Evolutionary conservation across 345 rosid genomes (phyloP).

Genomic region (Melaleuca quinquenervia): DNA sequence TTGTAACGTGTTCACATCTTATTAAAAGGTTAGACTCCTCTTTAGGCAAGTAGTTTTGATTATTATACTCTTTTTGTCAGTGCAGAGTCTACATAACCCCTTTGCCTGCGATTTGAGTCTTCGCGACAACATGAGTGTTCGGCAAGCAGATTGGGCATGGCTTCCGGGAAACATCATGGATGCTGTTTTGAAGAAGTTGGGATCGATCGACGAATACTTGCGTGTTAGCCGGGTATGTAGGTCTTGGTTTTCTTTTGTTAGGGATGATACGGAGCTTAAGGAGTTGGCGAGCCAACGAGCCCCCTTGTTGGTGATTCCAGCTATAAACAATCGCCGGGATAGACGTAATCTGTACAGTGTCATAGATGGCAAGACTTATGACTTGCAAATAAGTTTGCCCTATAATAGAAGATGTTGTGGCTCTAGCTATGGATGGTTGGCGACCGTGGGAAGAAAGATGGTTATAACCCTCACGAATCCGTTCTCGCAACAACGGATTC

Average conservation of each 20-base stretch:
- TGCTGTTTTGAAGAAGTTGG: background rate
- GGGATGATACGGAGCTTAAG: background rate
- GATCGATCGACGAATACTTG: background rate
- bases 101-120: background rate
- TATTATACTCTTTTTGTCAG: too few species aligned
- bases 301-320: background rate
- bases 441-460: background rate
- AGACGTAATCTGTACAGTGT: background rate
- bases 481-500: background rate
- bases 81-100: background rate
- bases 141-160: background rate
- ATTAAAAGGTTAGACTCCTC: too few species aligned
- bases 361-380: background rate
- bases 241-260: background rate
- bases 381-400: background rate
- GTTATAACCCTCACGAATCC: background rate
- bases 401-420: background rate
- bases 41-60: background rate
- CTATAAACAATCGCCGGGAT: background rate
- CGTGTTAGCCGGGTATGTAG: background rate
- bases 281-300: background rate
- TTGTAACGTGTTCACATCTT: background rate
- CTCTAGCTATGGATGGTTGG: background rate
- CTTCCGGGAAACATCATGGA: background rate
- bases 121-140: background rate